Conservation (phyloP, 257 asterid species). For the Solanum raphanifolium region DNA sequence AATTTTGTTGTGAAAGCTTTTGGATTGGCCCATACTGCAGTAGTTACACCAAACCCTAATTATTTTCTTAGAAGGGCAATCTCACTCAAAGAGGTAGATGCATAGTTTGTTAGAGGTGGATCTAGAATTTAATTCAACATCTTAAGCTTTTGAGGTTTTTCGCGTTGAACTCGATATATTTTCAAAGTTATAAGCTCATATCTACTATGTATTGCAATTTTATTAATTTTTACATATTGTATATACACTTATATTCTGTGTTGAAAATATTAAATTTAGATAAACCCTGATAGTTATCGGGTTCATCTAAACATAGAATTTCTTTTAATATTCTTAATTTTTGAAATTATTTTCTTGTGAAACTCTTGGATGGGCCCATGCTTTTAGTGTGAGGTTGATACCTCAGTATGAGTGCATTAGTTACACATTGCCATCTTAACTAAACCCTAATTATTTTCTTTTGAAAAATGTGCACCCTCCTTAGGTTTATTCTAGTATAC, state of each 20-base stretch:
- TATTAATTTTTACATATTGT: background rate
- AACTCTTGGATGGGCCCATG: background rate
- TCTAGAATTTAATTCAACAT: background rate
- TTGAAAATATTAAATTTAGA: background rate
- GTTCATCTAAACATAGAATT: background rate
- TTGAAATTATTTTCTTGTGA: background rate
- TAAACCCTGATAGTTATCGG: background rate
- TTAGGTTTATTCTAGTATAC: background rate
- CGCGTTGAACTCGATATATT: background rate
- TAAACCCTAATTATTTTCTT: slow-evolving; percentile 15
- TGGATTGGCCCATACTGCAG: background rate
- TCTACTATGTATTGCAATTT: background rate
- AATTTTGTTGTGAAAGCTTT: background rate
- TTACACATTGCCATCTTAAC: background rate
- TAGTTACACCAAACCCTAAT: slow-evolving; percentile 16
- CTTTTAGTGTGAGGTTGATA: background rate
- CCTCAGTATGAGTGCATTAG: background rate
- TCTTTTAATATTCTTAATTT: background rate
- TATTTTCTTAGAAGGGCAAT: background rate
- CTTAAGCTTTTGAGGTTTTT: background rate
- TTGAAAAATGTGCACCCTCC: background rate
- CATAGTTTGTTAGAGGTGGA: background rate
- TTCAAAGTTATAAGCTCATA: background rate
- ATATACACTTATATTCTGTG: background rate
- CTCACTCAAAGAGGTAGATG: background rate